Percentiles rank a stretch among this genome's conserved stretches.
These are phyloP conservation scores for Carallia pectinifolia DNA, from an alignment of 345 rosid species.

Conservation along the genomic window DNA sequence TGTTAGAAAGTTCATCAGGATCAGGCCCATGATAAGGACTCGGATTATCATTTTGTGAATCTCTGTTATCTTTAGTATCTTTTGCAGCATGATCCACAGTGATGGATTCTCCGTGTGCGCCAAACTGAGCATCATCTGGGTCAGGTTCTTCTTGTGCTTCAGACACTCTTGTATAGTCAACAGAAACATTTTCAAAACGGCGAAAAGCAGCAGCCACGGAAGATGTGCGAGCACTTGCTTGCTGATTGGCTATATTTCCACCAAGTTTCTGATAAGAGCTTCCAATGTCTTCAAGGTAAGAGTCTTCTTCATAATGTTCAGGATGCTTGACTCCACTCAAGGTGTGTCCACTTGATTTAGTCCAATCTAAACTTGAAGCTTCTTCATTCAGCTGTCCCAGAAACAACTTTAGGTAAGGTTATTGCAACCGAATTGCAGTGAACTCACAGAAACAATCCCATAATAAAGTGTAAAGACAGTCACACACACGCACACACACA, in stretches of 20 bases:
- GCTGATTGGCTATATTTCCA: constrained; percentile 48
- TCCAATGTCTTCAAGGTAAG: constrained; percentile 27
- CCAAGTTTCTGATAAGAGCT: constrained; percentile 59
- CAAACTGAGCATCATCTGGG: constrained; percentile 48
- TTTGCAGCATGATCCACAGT: constrained; percentile 6
- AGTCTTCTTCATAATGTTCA: constrained; percentile 42
- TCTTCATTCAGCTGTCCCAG: constrained; percentile 74
- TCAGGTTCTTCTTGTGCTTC: constrained; percentile 56
- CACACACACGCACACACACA: not conserved
- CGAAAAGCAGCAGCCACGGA: constrained; percentile 88
- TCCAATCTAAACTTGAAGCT: constrained; percentile 85
- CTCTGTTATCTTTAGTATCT: constrained; percentile 9
- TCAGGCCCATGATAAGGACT: constrained; percentile 28
- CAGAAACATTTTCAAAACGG: constrained; percentile 44
- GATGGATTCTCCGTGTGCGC: constrained; percentile 16
- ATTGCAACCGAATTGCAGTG: constrained; percentile 5
- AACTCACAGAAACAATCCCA: constrained; percentile 3
- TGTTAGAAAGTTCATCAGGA: constrained; percentile 33
- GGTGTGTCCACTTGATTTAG: constrained; percentile 72
- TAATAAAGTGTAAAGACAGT: not conserved
- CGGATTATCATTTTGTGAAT: constrained; percentile 2
- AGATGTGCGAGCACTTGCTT: constrained; percentile 66
- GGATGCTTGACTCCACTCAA: constrained; percentile 40
- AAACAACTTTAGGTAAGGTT: constrained; percentile 4
- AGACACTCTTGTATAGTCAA: constrained; percentile 21